Evolutionary conservation across 257 asterid species (phyloP).

Genomic region (Cynanchum wilfordii): DNA sequence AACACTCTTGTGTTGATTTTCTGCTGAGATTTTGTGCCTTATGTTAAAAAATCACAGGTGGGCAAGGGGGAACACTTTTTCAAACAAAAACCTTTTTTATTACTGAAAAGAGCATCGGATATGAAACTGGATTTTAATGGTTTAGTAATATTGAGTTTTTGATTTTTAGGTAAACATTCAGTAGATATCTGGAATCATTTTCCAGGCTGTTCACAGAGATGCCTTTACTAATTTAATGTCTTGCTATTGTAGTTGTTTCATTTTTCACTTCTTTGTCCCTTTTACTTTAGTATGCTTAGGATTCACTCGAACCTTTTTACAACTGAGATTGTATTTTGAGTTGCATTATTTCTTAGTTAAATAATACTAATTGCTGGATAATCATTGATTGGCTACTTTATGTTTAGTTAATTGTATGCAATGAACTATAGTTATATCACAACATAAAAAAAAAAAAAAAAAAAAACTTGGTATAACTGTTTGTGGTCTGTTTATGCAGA

Average conservation of each 20-base stretch:
- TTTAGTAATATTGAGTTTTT: background rate
- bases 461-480: background rate
- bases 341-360: background rate
- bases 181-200: background rate
- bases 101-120: background rate
- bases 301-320: background rate
- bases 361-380: background rate
- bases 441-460: background rate
- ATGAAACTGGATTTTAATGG: background rate
- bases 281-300: background rate
- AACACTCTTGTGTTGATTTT: background rate
- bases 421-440: background rate
- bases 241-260: background rate
- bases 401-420: background rate
- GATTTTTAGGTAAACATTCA: background rate
- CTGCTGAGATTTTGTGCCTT: background rate
- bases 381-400: background rate
- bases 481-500: constrained; percentile 42
- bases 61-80: background rate
- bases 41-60: background rate
- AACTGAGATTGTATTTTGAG: background rate
- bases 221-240: background rate
- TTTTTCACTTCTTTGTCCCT: background rate
- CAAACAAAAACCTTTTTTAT: too few species aligned
- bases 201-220: background rate